Percentiles rank a stretch among this genome's conserved stretches.
These are phyloP conservation scores for Aspergillus saccharolyticus DNA, from an alignment of 495 filamentous ascomycete species.

Conservation along the genomic window DNA sequence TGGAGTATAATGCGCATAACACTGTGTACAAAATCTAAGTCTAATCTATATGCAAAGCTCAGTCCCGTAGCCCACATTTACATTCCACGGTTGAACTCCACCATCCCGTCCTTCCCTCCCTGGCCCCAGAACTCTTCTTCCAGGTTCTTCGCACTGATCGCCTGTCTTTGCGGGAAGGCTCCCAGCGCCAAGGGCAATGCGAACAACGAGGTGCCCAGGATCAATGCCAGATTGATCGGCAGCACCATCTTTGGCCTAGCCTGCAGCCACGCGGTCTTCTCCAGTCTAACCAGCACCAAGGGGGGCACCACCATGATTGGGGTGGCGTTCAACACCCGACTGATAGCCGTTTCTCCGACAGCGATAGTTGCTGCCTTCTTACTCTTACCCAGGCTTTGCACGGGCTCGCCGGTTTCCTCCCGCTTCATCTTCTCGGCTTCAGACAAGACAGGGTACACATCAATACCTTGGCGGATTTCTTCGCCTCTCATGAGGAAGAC, in stretches of 20 bases:
- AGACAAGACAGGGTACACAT: slow-evolving; percentile 75
- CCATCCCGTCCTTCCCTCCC: slow-evolving; percentile 65
- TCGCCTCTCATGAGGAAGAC: slow-evolving; percentile 97
- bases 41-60: not conserved
- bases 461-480: slow-evolving; percentile 88
- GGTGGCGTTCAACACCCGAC: slow-evolving; percentile 83
- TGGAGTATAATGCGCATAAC: slow-evolving; percentile 6
- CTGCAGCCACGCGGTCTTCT: slow-evolving; percentile 61
- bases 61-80: slow-evolving; percentile 25
- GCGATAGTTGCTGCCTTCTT: slow-evolving; percentile 81
- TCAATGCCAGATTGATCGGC: slow-evolving; percentile 77
- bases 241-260: slow-evolving; percentile 63
- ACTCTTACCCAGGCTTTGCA: slow-evolving; percentile 73
- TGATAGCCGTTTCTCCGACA: slow-evolving; percentile 85
- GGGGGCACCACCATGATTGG: slow-evolving; percentile 96
- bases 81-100: slow-evolving; percentile 90
- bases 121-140: slow-evolving; percentile 77
- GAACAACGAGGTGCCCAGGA: slow-evolving; percentile 72
- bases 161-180: slow-evolving; percentile 87
- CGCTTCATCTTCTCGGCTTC: slow-evolving; percentile 39
- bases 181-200: slow-evolving; percentile 81
- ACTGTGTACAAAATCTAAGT: not conserved
- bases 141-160: slow-evolving; percentile 61
- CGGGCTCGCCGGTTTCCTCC: slow-evolving; percentile 53
- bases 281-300: slow-evolving; percentile 69